Evolutionary conservation across 2,329 filamentous ascomycete species (phyloP).

Genomic region (Hypomyces rosellus): DNA sequence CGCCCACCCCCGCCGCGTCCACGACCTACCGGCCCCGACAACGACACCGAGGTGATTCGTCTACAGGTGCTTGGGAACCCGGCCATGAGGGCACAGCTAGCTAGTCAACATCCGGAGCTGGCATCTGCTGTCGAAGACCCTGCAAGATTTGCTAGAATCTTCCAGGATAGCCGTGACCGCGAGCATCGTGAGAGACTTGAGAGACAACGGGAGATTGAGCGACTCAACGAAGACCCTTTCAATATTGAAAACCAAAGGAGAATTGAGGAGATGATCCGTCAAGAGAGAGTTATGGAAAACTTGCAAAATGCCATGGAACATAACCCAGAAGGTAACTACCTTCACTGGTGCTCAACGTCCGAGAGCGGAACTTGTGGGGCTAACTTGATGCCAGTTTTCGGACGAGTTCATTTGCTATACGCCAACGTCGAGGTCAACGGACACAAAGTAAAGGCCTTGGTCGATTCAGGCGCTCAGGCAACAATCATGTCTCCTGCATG

Average conservation of each 20-base stretch:
- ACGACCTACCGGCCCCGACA: constrained; percentile 28
- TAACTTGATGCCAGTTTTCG: constrained; percentile 63
- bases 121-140: constrained; percentile 71
- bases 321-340: constrained; percentile 81
- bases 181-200: constrained; percentile 68
- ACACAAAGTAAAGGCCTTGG: constrained; percentile 86
- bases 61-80: constrained; percentile 78
- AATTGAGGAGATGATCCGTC: constrained; percentile 95
- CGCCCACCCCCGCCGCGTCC: constrained; percentile 24
- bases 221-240: constrained; percentile 90
- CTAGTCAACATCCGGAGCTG: constrained; percentile 68
- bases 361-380: constrained; percentile 2
- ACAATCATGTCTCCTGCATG: constrained; percentile 98
- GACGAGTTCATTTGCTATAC: constrained; percentile 91
- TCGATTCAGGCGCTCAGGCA: constrained; percentile 94
- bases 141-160: constrained; percentile 67
- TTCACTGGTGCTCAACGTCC: constrained; percentile 6
- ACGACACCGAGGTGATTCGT: constrained; percentile 75
- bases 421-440: constrained; percentile 94
- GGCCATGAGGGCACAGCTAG: constrained; percentile 61
- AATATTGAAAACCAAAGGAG: constrained; percentile 84
- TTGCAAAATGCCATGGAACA: constrained; percentile 94
- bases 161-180: constrained; percentile 59
- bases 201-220: constrained; percentile 74
- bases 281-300: constrained; percentile 92